Base-by-base conservation (phyloP, 2,329 filamentous ascomycete species). In the Trichothecium sympodiale region DNA sequence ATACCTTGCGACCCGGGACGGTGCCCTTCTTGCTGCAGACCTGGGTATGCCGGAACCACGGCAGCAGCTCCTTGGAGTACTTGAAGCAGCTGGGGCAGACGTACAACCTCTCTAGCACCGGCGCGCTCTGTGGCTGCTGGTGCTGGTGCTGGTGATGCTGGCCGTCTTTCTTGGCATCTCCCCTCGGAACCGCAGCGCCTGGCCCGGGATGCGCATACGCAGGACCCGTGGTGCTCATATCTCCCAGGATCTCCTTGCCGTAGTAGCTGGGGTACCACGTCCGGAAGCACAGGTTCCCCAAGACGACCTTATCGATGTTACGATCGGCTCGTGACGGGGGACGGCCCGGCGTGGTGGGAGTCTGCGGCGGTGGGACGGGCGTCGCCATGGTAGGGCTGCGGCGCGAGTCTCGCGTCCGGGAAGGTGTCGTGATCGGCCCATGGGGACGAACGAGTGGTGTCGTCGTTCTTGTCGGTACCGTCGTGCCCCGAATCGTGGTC, bases 251-350 rank as follows among this genome's bases (percentile, higher is more conserved):
- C 38, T 79, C 87, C 65, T 74, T 94, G 61, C 67, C 68, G 56
- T 95, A 94, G 57, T 88, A 91, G 13, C 85, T 93, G 7, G 87
- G 85, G 56, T 91, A 95, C 87, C 88, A 94, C 3, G 88, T 83
- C 48, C 80, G 78, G 62, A 95, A 93, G 48, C 79, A 77, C 23
- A 91, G 68, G 48, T 87, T 77, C 4, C 88, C 89, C 41, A 95
- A 68, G 37, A 94, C 80, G 35, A 95, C 84, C 53, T 85, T 83
- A 52, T 86, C 77, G 44, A 95, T 81, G 55, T 93, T 94, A 38
- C 83, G 82, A 46, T 82, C 78, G 8, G 67, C 53, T 26, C 59
- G 57, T 2, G 57, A 60, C 5, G 61, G 57, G 1, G 56, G 49
- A 18, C 20, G 37, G 27, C 47, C 12, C 43, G 8, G 46, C 47